phyloP scores from a whole-genome alignment of 2,329 filamentous ascomycete species.

The Calonectria ilicicola region DNA sequence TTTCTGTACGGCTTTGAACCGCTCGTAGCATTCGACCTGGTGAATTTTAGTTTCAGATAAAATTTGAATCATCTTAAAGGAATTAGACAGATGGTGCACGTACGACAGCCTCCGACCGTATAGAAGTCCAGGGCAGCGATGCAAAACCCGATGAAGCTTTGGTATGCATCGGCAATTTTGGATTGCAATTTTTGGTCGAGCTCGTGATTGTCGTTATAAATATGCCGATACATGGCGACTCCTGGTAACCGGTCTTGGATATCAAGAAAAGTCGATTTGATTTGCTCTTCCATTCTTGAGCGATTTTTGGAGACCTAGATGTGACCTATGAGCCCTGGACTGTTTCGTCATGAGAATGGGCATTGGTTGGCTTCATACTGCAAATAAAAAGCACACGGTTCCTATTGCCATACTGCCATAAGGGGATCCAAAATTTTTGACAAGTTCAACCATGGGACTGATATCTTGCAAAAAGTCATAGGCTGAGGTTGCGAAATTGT shows the following conservation, averaged over 20 bases:
- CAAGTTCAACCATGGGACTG: neutral
- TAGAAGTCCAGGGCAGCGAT: neutral
- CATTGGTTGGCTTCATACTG: neutral
- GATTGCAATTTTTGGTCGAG: neutral
- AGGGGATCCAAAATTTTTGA: neutral
- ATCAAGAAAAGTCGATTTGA: neutral
- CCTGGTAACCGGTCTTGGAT: neutral
- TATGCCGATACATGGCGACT: neutral
- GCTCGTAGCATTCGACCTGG: too few species aligned
- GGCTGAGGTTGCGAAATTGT: neutral
- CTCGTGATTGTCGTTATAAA: neutral
- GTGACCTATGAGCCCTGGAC: neutral
- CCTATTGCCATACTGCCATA: neutral
- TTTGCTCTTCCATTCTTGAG: neutral
- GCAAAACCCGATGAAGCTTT: neutral
- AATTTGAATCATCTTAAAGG: neutral
- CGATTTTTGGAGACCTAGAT: neutral
- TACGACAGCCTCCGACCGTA: neutral
- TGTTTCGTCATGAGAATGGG: neutral
- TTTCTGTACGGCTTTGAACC: neutral
- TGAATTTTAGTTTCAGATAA: too few species aligned
- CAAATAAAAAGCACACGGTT: neutral
- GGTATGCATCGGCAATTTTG: neutral
- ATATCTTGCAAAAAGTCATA: neutral
- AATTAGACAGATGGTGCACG: neutral